These are phyloP conservation scores for Buddleja alternifolia DNA, from an alignment of 257 asterid species.

Conservation along the genomic window DNA sequence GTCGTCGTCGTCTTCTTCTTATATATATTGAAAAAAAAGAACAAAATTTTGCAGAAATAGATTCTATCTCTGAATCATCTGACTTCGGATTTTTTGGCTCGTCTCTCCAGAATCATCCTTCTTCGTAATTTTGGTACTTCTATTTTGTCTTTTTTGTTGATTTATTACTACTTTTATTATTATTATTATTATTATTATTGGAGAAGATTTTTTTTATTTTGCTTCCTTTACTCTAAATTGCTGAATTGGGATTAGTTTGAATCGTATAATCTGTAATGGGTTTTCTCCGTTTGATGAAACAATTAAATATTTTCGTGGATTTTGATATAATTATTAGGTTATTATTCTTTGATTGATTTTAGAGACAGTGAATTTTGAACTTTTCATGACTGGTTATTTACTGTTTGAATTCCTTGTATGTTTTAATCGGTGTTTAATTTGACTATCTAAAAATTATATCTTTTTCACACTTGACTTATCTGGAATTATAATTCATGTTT, in stretches of 20 bases:
- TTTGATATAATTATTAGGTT: constrained; percentile 24
- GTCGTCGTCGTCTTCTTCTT: not conserved
- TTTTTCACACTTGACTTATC: not conserved
- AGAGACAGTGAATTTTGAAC: constrained; percentile 18
- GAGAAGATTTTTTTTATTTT: not conserved
- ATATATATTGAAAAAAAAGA: not conserved
- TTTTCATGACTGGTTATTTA: constrained; percentile 12
- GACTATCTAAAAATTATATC: not conserved
- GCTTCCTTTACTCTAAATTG: constrained; percentile 4
- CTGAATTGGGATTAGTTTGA: not conserved
- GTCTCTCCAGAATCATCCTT: constrained; percentile 39
- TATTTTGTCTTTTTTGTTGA: not conserved
- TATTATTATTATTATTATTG: not conserved
- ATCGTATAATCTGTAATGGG: constrained; percentile 24
- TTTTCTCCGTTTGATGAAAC: constrained; percentile 15
- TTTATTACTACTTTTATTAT: not conserved
- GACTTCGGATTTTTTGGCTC: constrained; percentile 47
- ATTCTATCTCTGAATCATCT: constrained; percentile 29
- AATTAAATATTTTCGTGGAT: constrained; percentile 20
- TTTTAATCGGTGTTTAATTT: constrained; percentile 1
- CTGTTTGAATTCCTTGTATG: constrained; percentile 4
- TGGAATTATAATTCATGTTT: not conserved
- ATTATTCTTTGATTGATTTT: constrained; percentile 34
- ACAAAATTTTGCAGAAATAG: constrained; percentile 13
- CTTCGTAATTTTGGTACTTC: constrained; percentile 32